A percentile compares a stretch with the other conserved stretches of the same genome.
These are phyloP conservation scores for Beauveria asiatica DNA, from an alignment of 2,329 filamentous ascomycete genomes.

Conservation along the genomic window DNA sequence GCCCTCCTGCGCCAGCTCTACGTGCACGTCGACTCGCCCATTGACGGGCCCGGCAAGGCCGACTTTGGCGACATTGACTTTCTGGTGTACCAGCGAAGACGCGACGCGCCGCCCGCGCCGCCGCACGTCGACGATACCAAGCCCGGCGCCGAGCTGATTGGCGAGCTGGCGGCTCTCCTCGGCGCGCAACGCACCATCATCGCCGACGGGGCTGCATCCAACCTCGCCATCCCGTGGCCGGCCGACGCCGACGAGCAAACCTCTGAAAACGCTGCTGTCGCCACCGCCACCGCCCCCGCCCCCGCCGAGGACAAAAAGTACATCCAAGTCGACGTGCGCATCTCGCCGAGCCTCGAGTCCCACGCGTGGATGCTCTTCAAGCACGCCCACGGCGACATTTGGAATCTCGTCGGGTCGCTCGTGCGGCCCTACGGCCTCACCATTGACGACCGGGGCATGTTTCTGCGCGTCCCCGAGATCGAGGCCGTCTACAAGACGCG, in stretches of 20 bases:
- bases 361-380: slow-evolving; percentile 60
- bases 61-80: slow-evolving; percentile 70
- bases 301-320: slow-evolving; percentile 20
- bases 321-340: slow-evolving; percentile 62
- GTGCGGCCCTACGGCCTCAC: slow-evolving; percentile 60
- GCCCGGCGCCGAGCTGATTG: slow-evolving; percentile 22
- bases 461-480: slow-evolving; percentile 59
- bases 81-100: slow-evolving; percentile 38
- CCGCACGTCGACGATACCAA: neutral
- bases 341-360: slow-evolving; percentile 34
- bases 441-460: slow-evolving; percentile 53
- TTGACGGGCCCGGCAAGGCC: slow-evolving; percentile 60
- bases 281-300: neutral
- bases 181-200: slow-evolving; percentile 33
- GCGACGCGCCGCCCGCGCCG: slow-evolving; percentile 11
- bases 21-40: slow-evolving; percentile 46
- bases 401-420: slow-evolving; percentile 54
- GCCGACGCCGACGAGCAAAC: slow-evolving; percentile 13
- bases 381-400: slow-evolving; percentile 62
- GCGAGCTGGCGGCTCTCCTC: slow-evolving; percentile 26
- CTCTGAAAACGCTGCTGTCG: neutral
- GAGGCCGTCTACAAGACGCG: slow-evolving; percentile 49
- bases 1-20: slow-evolving; percentile 43
- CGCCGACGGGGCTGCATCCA: slow-evolving; percentile 22
- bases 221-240: slow-evolving; percentile 51